Evolutionary conservation across 2,329 filamentous ascomycete species (phyloP), one percentile per base, ranked within the genome.

Genomic region (Emergomyces orientalis): DNA sequence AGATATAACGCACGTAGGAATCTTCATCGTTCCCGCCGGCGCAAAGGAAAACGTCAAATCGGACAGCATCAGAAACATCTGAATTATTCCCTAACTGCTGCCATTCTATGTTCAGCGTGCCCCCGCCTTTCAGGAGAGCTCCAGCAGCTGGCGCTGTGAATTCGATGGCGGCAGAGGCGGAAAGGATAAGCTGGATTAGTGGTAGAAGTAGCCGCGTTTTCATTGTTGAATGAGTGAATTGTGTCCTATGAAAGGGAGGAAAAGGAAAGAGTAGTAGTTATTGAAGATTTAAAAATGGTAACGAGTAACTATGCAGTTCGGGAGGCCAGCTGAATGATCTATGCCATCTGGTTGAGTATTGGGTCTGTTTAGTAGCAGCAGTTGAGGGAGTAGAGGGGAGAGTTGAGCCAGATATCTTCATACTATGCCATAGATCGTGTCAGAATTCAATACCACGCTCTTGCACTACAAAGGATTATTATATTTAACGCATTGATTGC

Each of bases 31-130:
- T 84, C 55, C 85, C 84, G 62, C 86, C 86, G 7, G 83, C 81
- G 69, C 83, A 84, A 27, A 89, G 75, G 67, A 81, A 82, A 57
- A 89, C 72, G 64, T 82, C 76, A 71, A 85, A 89, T 22, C 78
- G 77, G 1, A 75, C 71, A 51, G 86, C 75, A 63, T 82, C 77
- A 8, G 79, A 70, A 43, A 86, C 71, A 2, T 74, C 70, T 1
- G 84, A 83, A 52, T 77, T 72, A 25, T 74, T 74, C 49, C 81
- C 81, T 34, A 79, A 80, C 22, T 87, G 84, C 63, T 78, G 76
- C 84, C 84, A 88, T 66, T 78, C 75, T 22, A 86, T 76, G 3
- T 77, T 78, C 57, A 88, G 76, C 17, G 79, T 71, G 61, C 78
- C 75, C 55, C 81, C 83, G 19, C 77, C 80, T 56, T 78, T 72